Conservation (phyloP, 192 early-diverging fungal genomes). For the Gonapodya prolifera region DNA sequence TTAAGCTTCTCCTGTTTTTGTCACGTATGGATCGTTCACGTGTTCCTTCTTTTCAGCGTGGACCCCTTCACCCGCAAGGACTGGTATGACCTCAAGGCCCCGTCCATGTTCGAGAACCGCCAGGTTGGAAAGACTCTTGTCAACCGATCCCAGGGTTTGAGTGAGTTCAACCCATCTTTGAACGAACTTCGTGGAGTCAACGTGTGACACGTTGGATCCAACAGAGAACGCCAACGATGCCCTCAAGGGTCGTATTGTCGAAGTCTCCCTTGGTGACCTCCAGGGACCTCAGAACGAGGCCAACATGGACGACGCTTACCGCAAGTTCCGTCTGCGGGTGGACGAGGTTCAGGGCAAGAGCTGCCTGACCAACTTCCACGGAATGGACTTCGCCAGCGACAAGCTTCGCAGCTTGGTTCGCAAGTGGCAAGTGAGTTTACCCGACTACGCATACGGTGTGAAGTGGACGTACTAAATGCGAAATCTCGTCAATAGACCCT, state of each 20-base stretch:
- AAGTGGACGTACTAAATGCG: neutral
- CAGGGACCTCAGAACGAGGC: slow-evolving; percentile 45
- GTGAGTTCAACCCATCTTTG: slow-evolving; percentile 47
- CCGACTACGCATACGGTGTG: neutral
- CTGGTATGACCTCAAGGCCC: slow-evolving; percentile 99
- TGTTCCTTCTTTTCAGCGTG: slow-evolving; percentile 40
- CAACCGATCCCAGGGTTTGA: slow-evolving; percentile 99
- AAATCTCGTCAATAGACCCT: slow-evolving; percentile 39
- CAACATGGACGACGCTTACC: slow-evolving; percentile 75
- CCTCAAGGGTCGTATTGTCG: slow-evolving; percentile 92
- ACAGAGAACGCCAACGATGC: slow-evolving; percentile 83
- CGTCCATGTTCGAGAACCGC: slow-evolving; percentile 87
- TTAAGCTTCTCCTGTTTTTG: slow-evolving; percentile 3
- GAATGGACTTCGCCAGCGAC: slow-evolving; percentile 99
- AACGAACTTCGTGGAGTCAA: too few relatives aligned
- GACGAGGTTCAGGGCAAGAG: slow-evolving; percentile 97
- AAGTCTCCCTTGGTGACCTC: slow-evolving; percentile 93
- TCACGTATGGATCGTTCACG: neutral
- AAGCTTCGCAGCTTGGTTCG: slow-evolving; percentile 99
- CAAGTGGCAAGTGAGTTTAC: slow-evolving; percentile 81
- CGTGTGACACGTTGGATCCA: neutral
- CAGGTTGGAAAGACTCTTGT: slow-evolving; percentile 98
- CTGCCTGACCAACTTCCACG: slow-evolving; percentile 99
- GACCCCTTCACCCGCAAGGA: slow-evolving; percentile 99
- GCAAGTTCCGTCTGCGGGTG: slow-evolving; percentile 95